A percentile compares a stretch with the other conserved stretches of the same genome.
phyloP scores from a whole-genome alignment of 179 eudicot species.

The Beta macrorhiza region DNA sequence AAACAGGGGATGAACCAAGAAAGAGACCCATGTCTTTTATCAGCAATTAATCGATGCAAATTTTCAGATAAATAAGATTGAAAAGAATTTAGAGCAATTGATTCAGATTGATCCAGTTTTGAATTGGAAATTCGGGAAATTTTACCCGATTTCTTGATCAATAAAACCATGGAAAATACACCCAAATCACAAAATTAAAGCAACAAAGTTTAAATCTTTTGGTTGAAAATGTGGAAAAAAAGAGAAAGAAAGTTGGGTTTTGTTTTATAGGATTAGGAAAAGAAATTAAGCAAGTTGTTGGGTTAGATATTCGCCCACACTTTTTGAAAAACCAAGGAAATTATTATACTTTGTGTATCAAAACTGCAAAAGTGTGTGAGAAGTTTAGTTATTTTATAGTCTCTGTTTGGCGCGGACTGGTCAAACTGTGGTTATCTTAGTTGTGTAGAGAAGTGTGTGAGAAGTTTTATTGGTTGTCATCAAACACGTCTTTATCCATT shows the following conservation, averaged over 20 bases:
- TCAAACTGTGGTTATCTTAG: constrained; percentile 18
- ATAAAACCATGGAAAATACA: constrained; percentile 36
- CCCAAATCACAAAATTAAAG: background rate
- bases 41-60: constrained; percentile 26
- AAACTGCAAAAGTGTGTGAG: background rate
- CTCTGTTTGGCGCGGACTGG: constrained; percentile 7
- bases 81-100: constrained; percentile 42
- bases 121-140: constrained; percentile 15
- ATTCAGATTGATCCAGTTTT: constrained; percentile 40
- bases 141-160: constrained; percentile 33
- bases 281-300: no score
- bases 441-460: constrained; percentile 16
- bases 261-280: background rate
- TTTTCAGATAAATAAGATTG: constrained; percentile 34
- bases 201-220: background rate
- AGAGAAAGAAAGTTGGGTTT: constrained; percentile 1
- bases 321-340: background rate
- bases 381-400: background rate
- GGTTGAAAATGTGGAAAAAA: background rate
- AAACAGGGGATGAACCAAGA: constrained; percentile 37
- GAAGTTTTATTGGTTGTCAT: background rate
- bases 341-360: background rate
- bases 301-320: background rate
- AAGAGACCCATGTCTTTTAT: constrained; percentile 30
- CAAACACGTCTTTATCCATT: constrained; percentile 18